Conservation (phyloP, 139 green algal species). For the Microglena sp. region DNA sequence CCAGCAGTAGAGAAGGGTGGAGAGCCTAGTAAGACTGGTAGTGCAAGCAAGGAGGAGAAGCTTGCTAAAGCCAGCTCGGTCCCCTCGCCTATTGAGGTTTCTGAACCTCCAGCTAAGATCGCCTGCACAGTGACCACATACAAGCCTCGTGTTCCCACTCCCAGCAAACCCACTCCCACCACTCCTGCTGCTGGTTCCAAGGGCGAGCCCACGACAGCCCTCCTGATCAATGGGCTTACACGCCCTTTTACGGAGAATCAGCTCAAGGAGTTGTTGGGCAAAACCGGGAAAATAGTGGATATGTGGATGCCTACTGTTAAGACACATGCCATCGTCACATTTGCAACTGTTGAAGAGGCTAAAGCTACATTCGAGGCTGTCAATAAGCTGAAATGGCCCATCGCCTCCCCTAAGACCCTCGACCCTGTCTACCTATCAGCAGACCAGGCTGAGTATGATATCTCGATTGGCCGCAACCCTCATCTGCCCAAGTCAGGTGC, state of each 20-base stretch:
- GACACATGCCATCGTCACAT: slow-evolving; percentile 59
- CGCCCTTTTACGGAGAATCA: slow-evolving; percentile 59
- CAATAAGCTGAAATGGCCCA: slow-evolving; percentile 38
- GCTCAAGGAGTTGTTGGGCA: slow-evolving; percentile 35
- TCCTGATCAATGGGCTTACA: slow-evolving; percentile 70
- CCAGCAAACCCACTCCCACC: background rate
- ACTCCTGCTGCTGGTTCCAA: background rate
- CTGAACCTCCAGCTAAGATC: too few species aligned
- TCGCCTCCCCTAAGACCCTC: slow-evolving; percentile 34
- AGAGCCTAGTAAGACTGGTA: too few species aligned
- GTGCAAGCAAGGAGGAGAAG: too few species aligned
- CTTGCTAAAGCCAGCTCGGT: too few species aligned
- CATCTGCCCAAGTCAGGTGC: too few species aligned
- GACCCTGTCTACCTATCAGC: slow-evolving; percentile 27
- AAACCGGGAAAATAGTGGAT: slow-evolving; percentile 39
- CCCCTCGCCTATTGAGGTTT: too few species aligned
- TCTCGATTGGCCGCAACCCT: slow-evolving; percentile 19
- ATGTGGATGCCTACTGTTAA: slow-evolving; percentile 83
- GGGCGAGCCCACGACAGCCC: slow-evolving; percentile 13
- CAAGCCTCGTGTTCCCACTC: background rate
- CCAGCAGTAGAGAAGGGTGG: too few species aligned
- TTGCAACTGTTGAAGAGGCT: slow-evolving; percentile 40
- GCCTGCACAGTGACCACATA: too few species aligned
- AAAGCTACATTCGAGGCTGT: slow-evolving; percentile 37
- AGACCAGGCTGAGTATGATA: slow-evolving; percentile 38